Evolutionary conservation across 1,284 basidiomycete genomes (phyloP).

Genomic region (Inonotus obliquus): DNA sequence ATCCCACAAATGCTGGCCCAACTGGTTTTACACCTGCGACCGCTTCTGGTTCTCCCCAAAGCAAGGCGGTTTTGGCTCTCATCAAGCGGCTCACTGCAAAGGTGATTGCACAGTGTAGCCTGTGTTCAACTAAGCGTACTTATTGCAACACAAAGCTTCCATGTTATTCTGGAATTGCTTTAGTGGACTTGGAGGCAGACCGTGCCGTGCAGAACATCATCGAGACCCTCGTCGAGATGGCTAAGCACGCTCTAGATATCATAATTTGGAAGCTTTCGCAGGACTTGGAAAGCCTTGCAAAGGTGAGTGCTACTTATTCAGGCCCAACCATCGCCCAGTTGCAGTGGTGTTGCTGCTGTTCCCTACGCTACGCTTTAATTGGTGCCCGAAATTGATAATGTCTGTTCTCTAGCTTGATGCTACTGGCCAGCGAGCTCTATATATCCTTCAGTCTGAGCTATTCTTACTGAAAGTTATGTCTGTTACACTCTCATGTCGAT

Average conservation of each 20-base stretch:
- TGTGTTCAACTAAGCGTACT: background rate
- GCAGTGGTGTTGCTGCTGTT: background rate
- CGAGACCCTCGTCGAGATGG: slow-evolving; percentile 73
- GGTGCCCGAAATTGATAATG: background rate
- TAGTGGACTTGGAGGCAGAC: slow-evolving; percentile 74
- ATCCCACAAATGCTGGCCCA: slow-evolving; percentile 26
- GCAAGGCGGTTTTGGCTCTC: slow-evolving; percentile 67
- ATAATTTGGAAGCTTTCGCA: slow-evolving; percentile 77
- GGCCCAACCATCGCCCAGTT: background rate
- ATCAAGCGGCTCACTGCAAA: slow-evolving; percentile 72
- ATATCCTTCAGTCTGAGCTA: slow-evolving; percentile 85
- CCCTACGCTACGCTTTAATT: background rate
- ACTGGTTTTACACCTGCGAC: slow-evolving; percentile 27
- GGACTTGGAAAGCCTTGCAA: slow-evolving; percentile 70
- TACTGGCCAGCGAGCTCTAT: slow-evolving; percentile 55
- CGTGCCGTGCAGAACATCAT: slow-evolving; percentile 68
- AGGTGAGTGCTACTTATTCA: slow-evolving; percentile 44
- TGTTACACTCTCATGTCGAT: slow-evolving; percentile 74
- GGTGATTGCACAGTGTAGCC: slow-evolving; percentile 32
- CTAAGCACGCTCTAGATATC: slow-evolving; percentile 69
- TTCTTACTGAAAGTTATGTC: slow-evolving; percentile 85
- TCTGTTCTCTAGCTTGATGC: slow-evolving; percentile 32
- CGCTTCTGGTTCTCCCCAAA: slow-evolving; percentile 47
- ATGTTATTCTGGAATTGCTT: slow-evolving; percentile 70
- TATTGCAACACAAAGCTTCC: slow-evolving; percentile 58